Evolutionary conservation across 768 basidiomycete species (phyloP).

Genomic region (Mycena galericulata): DNA sequence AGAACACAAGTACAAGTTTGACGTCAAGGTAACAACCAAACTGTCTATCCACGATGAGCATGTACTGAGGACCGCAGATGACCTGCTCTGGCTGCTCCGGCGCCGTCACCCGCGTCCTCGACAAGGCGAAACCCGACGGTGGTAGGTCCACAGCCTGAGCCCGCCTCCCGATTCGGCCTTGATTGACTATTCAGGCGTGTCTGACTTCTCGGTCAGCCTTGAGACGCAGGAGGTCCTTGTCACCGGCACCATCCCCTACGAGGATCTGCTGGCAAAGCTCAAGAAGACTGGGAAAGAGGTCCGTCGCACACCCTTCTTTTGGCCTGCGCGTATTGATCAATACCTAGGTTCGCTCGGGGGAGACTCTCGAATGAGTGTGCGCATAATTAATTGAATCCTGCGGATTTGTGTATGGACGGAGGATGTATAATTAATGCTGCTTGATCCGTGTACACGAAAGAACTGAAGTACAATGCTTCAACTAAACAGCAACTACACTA

Average conservation of each 20-base stretch:
- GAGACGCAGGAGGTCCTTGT: conserved; percentile 82
- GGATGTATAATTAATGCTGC: conserved; percentile 14
- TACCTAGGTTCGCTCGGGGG: conserved; percentile 58
- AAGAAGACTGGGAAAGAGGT: conserved; percentile 96
- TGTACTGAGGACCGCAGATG: conserved; percentile 65
- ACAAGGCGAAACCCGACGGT: conserved; percentile 69
- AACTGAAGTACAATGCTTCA: neutral
- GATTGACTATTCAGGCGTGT: conserved; percentile 57
- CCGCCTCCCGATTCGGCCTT: neutral
- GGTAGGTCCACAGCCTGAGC: conserved; percentile 35
- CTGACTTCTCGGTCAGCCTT: conserved; percentile 70
- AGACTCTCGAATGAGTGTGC: conserved; percentile 50
- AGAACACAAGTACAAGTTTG: conserved; percentile 77
- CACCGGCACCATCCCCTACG: conserved; percentile 68
- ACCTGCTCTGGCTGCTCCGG: conserved; percentile 89
- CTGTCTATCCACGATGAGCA: neutral
- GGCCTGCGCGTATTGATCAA: neutral
- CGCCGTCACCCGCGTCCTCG: conserved; percentile 80
- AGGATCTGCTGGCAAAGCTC: conserved; percentile 76
- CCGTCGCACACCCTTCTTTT: conserved; percentile 22
- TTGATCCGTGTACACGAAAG: neutral
- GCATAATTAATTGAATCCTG: neutral
- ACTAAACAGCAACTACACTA: neutral
- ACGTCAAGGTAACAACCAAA: conserved; percentile 78
- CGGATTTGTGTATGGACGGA: neutral